Evolutionary conservation across 2,329 filamentous ascomycete species (phyloP).

Genomic region (Huntiella decipiens): DNA sequence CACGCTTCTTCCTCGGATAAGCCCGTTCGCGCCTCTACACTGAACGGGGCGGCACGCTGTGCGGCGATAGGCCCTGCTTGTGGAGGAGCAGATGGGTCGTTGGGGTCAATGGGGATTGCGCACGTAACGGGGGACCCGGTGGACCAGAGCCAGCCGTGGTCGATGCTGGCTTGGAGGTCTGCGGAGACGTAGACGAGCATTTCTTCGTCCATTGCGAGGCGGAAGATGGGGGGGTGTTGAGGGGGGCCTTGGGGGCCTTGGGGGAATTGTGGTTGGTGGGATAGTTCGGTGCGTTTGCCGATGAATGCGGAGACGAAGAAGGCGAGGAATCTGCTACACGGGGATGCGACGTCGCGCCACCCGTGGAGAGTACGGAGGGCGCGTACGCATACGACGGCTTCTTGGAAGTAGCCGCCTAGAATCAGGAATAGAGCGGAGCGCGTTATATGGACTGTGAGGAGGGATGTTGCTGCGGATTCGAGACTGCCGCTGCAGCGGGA

Average conservation of each 20-base stretch:
- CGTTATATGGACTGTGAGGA: constrained; percentile 72
- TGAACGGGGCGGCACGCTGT: constrained; percentile 23
- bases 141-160: constrained; percentile 62
- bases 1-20: constrained; percentile 36
- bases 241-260: background rate
- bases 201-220: constrained; percentile 53
- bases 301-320: constrained; percentile 60
- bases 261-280: constrained; percentile 13
- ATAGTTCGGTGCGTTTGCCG: constrained; percentile 30
- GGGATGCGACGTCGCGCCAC: constrained; percentile 50
- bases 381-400: constrained; percentile 54
- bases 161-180: constrained; percentile 52
- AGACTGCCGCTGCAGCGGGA: constrained; percentile 43
- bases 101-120: constrained; percentile 14
- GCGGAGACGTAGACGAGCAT: constrained; percentile 70
- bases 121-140: constrained; percentile 7
- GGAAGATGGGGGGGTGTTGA: constrained; percentile 16
- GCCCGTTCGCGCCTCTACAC: constrained; percentile 28
- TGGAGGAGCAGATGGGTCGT: constrained; percentile 10
- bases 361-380: constrained; percentile 52
- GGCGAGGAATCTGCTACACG: constrained; percentile 62
- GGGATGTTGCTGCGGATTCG: constrained; percentile 48
- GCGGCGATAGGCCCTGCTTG: constrained; percentile 13
- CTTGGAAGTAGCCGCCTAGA: constrained; percentile 51
- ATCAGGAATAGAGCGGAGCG: constrained; percentile 67